Base-by-base conservation (phyloP, 148 eudicot species). In the Spergularia bocconei region DNA sequence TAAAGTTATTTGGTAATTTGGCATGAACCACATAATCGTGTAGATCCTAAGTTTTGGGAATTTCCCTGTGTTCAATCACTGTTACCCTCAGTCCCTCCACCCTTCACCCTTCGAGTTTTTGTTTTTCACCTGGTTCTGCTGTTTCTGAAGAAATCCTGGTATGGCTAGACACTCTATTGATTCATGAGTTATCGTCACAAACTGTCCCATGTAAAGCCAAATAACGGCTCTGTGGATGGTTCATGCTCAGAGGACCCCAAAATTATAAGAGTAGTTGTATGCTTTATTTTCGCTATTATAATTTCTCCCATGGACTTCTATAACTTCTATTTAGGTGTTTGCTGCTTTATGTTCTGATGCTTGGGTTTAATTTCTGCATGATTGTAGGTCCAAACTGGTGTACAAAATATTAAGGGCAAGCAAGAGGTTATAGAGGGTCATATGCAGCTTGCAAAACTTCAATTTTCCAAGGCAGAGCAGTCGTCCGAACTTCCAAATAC, bases 361-460 rank as follows among this genome's bases (percentile, higher is more conserved):
- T 20, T 63, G 63, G 65, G n/a, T 53, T 53, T 69, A 47, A 13
- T 72, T 15, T 52, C 23, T 66, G 55, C 38, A 23, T 51, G 51
- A 15, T 66, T 81, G 75, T 82, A 93, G 98, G 97, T 93, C 66
- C 91, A 91, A 84, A 75, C 73, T 76, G 87, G 88, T 67, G 89
- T 93, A 13, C 88, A 83, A 63, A 79, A 84, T 52, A 51, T 93
- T 61, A 90, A 67, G 85, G 97, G 90, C 77, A 91, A 93, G 75
- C 98, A 93, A 78, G 98, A 91, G 50, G 85, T 90, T 63, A 71
- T 89, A 55, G 91, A 93, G 59, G 87, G 91, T 82, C 90, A 89
- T 67, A 79, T 88, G 74, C 88, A 83, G 77, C 89, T 88, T 16
- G 82, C 90, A 39, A 90, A 85, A 80, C 74, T 87, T 62, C 90